phyloP scores from a whole-genome alignment of 805 yeast genomes.

The Candida ovalis region DNA sequence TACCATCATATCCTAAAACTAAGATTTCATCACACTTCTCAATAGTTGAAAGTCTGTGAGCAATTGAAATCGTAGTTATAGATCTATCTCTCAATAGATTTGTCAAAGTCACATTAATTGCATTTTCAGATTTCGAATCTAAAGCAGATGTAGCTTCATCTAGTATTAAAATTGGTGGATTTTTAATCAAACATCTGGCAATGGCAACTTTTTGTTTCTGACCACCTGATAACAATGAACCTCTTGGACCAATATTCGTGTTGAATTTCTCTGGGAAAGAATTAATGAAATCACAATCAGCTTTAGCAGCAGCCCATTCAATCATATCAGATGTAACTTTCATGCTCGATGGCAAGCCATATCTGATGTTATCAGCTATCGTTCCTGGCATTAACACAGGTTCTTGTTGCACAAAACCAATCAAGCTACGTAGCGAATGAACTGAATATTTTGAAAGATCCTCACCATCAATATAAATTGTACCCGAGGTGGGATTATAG shows the following conservation, averaged over 20 bases:
- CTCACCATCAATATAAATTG: constrained; percentile 63
- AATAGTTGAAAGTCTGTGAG: constrained; percentile 87
- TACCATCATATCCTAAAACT: constrained; percentile 74
- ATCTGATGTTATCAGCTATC: constrained; percentile 79
- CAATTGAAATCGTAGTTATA: constrained; percentile 82
- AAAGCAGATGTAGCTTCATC: constrained; percentile 92
- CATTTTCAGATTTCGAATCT: constrained; percentile 82
- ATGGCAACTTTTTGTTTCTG: constrained; percentile 76
- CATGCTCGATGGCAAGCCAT: constrained; percentile 49
- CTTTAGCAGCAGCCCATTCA: constrained; percentile 59
- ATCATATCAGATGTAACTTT: constrained; percentile 60
- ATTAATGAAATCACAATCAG: constrained; percentile 73
- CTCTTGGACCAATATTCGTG: constrained; percentile 83
- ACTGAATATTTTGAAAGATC: constrained; percentile 68
- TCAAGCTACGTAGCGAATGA: constrained; percentile 66
- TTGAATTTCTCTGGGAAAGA: constrained; percentile 79
- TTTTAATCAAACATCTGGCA: constrained; percentile 67
- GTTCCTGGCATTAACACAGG: constrained; percentile 87
- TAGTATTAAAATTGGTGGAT: constrained; percentile 58
- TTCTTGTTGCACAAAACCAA: constrained; percentile 91
- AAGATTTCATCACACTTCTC: constrained; percentile 77
- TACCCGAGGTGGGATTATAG: constrained; percentile 74
- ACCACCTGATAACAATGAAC: constrained; percentile 62
- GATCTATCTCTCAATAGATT: constrained; percentile 52
- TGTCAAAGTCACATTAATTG: constrained; percentile 71